A percentile compares a stretch with the other conserved stretches of the same genome.
These are phyloP conservation scores for Aspergillus novofumigatus DNA, from an alignment of 2,329 filamentous ascomycete species.

Conservation along the genomic window DNA sequence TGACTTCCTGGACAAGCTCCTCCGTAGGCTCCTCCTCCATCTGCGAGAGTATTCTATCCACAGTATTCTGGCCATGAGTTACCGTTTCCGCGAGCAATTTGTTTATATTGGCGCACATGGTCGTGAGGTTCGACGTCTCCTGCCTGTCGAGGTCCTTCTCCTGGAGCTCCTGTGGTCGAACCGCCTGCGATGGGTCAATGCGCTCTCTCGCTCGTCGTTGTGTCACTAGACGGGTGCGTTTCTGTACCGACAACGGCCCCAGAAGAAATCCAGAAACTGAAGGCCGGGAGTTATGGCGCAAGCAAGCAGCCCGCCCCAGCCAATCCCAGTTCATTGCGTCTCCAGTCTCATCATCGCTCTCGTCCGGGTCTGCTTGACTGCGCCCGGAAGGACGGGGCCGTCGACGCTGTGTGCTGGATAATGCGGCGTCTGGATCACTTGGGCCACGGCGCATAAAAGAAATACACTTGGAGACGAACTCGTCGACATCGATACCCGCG, in stretches of 20 bases:
- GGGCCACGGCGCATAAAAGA: conserved; percentile 73
- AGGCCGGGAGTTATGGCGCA: conserved; percentile 69
- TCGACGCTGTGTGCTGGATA: conserved; percentile 36
- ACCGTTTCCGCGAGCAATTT: conserved; percentile 51
- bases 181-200: conserved; percentile 63
- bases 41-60: conserved; percentile 41
- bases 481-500: conserved; percentile 79
- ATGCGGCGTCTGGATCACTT: conserved; percentile 50
- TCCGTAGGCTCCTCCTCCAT: conserved; percentile 29
- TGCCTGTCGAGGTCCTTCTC: conserved; percentile 68
- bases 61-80: conserved; percentile 44
- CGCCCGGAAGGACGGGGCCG: conserved; percentile 30
- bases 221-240: conserved; percentile 66
- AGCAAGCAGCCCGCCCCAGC: conserved; percentile 71
- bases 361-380: conserved; percentile 46
- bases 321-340: conserved; percentile 83
- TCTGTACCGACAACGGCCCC: conserved; percentile 84
- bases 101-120: conserved; percentile 72
- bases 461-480: conserved; percentile 87
- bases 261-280: conserved; percentile 78
- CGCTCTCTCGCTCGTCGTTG: conserved; percentile 67
- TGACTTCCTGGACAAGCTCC: conserved; percentile 47
- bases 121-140: conserved; percentile 76
- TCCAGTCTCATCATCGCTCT: conserved; percentile 66
- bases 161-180: conserved; percentile 70